phyloP scores from a whole-genome alignment of 2,329 filamentous ascomycete species.

The Sporothrix schenckii region DNA sequence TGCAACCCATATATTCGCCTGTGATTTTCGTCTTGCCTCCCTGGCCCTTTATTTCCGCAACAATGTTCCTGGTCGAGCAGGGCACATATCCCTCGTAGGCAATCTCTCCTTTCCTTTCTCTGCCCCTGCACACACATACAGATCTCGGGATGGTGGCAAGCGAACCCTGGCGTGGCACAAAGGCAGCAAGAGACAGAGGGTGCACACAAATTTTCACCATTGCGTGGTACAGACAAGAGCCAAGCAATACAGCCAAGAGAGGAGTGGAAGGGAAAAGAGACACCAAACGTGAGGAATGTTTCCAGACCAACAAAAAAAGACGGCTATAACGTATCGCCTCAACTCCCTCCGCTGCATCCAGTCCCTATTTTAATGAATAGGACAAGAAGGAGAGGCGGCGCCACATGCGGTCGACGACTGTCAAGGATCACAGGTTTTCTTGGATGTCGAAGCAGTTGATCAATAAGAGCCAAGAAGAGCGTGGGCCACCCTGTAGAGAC shows the following conservation, averaged over 20 bases:
- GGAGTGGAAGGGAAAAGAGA: background rate
- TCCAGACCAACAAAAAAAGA: background rate
- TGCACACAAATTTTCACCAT: background rate
- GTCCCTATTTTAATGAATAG: background rate
- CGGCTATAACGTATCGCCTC: no score
- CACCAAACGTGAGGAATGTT: background rate
- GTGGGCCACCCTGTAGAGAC: background rate
- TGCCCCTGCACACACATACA: conserved; percentile 1
- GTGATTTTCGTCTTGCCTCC: background rate
- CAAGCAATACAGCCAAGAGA: conserved; percentile 20
- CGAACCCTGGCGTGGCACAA: conserved; percentile 14
- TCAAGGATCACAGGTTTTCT: background rate
- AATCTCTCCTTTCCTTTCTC: background rate
- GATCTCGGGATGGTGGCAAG: conserved; percentile 23
- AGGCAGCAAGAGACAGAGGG: background rate
- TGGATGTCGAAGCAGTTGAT: background rate
- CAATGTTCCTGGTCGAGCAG: background rate
- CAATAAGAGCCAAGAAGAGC: background rate
- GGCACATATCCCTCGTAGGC: background rate
- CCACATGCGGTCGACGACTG: no score
- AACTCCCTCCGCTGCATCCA: background rate
- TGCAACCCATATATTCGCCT: background rate
- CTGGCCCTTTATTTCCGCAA: background rate
- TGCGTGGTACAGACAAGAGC: conserved; percentile 12
- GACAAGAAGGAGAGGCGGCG: background rate